phyloP scores from a whole-genome alignment of 75 land plant species.

The Cunninghamia lanceolata region DNA sequence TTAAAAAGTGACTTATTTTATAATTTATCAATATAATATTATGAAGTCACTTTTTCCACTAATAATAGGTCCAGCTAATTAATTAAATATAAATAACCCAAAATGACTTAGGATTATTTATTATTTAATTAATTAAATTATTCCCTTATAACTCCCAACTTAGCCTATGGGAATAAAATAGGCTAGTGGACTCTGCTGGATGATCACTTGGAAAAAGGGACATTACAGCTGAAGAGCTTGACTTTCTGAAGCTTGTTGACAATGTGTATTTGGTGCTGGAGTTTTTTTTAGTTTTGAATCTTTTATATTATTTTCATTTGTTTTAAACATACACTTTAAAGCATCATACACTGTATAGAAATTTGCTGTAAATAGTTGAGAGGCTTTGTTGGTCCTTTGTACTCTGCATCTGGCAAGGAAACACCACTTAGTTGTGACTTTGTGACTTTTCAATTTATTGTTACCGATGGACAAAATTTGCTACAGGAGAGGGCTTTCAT shows the following conservation, averaged over 20 bases:
- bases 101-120: no score
- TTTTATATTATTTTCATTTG: not conserved
- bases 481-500: not conserved
- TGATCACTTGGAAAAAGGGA: no score
- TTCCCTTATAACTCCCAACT: no score
- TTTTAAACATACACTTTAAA: not conserved
- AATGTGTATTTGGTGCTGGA: not conserved
- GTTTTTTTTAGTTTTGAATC: not conserved
- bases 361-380: not conserved
- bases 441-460: not conserved
- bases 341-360: not conserved
- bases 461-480: not conserved
- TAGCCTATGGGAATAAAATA: no score
- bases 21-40: no score
- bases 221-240: no score
- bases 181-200: no score
- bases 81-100: no score
- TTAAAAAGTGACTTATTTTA: no score
- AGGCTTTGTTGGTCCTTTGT: not conserved
- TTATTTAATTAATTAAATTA: no score
- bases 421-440: not conserved
- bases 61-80: no score
- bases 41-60: no score
- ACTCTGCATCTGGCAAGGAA: not conserved
- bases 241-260: slow-evolving; percentile 2